Conservation (phyloP, 2,329 filamentous ascomycete species). For the Aspergillus flavus region DNA sequence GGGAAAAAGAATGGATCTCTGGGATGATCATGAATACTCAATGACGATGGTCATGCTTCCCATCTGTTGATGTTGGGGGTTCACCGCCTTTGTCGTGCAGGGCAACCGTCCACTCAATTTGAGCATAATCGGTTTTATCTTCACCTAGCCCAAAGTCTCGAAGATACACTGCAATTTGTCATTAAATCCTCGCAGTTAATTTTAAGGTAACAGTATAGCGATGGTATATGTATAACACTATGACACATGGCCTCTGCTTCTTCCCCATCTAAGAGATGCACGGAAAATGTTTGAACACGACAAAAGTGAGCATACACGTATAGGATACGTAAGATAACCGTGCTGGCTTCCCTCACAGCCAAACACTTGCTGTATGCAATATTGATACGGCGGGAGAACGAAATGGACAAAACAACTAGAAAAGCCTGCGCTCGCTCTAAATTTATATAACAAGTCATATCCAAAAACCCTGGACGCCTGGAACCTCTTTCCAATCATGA, state of each 20-base stretch:
- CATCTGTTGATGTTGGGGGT: background rate
- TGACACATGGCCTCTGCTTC: background rate
- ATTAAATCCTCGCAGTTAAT: background rate
- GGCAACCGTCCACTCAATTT: background rate
- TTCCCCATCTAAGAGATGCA: background rate
- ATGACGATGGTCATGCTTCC: background rate
- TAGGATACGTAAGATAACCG: background rate
- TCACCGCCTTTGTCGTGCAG: slow-evolving; percentile 6
- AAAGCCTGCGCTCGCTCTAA: slow-evolving; percentile 11
- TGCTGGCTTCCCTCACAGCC: background rate
- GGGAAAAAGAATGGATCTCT: background rate
- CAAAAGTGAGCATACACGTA: background rate
- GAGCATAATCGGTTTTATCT: background rate
- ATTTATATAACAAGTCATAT: slow-evolving; percentile 10
- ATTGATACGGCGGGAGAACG: background rate
- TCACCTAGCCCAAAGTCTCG: background rate
- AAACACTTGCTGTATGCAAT: background rate
- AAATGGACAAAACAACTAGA: background rate
- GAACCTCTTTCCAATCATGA: slow-evolving; percentile 12
- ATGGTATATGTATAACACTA: slow-evolving; percentile 1
- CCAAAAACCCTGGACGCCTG: slow-evolving; percentile 14
- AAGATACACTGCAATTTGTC: background rate
- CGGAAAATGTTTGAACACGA: background rate
- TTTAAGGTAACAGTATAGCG: background rate
- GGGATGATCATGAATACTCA: background rate